Percentiles rank a stretch among this genome's conserved stretches.
Conservation (phyloP, 148 eudicot species). For the Heliamphora exappendiculata region DNA sequence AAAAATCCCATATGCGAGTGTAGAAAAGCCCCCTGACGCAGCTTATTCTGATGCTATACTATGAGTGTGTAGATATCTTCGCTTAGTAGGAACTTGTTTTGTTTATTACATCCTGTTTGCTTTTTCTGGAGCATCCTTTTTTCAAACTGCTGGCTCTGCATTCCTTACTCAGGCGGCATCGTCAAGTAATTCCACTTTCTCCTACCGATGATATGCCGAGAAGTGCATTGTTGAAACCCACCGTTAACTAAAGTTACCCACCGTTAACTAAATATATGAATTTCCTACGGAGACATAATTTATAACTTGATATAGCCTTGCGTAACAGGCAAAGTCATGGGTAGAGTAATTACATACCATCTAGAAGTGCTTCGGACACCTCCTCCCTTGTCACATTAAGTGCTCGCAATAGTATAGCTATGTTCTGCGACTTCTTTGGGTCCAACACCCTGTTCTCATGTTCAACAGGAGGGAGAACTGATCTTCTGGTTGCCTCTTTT, state of each 20-base stretch:
- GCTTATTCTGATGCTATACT: neutral
- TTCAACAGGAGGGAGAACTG: slow-evolving; percentile 41
- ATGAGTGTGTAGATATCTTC: neutral
- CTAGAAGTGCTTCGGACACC: slow-evolving; percentile 52
- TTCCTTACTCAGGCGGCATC: slow-evolving; percentile 4
- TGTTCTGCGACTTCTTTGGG: slow-evolving; percentile 71
- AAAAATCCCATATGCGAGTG: neutral
- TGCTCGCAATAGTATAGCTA: slow-evolving; percentile 60
- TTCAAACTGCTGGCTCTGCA: neutral
- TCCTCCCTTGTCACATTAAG: slow-evolving; percentile 65
- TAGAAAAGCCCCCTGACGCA: neutral
- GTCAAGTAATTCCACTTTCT: too few species aligned
- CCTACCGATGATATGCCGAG: too few species aligned
- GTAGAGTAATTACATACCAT: slow-evolving; percentile 33
- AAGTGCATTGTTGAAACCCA: too few species aligned
- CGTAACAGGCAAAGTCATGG: too few species aligned
- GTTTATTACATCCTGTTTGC: neutral
- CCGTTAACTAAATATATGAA: too few species aligned
- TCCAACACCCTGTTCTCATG: slow-evolving; percentile 58
- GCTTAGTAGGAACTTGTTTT: neutral
- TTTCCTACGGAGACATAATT: too few species aligned
- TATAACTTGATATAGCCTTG: too few species aligned
- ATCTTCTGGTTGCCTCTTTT: slow-evolving; percentile 37
- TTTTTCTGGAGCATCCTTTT: neutral
- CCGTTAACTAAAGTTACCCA: too few species aligned